These are phyloP conservation scores for Opeltia flavorubescens DNA, from an alignment of 495 filamentous ascomycete species.

Conservation along the genomic window DNA sequence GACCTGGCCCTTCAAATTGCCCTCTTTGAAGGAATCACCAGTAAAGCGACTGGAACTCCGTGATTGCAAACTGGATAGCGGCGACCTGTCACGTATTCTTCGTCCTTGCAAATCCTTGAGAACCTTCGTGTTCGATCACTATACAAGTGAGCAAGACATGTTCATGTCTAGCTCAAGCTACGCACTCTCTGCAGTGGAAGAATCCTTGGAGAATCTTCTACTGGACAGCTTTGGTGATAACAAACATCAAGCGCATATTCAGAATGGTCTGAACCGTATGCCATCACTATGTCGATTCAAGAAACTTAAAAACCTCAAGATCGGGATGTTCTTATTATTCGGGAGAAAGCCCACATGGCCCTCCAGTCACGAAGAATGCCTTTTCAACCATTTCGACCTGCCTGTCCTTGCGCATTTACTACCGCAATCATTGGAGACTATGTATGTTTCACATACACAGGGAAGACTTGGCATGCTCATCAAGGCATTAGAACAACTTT, in stretches of 20 bases:
- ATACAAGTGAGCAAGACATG: background rate
- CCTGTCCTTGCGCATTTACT: background rate
- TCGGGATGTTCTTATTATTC: background rate
- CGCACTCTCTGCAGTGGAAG: background rate
- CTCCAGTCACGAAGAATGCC: background rate
- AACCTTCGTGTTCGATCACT: background rate
- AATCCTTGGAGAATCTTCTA: background rate
- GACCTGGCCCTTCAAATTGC: background rate
- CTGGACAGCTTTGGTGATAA: background rate
- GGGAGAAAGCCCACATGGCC: too few species aligned
- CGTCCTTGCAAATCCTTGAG: background rate
- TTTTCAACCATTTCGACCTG: background rate
- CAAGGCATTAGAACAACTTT: background rate
- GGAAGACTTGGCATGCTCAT: background rate
- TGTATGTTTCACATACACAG: background rate
- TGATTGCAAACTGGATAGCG: background rate
- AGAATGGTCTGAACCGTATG: background rate
- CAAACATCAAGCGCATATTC: background rate
- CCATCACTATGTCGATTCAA: background rate
- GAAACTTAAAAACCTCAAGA: background rate
- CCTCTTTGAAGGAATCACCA: background rate
- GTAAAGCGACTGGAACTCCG: background rate
- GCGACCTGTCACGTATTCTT: background rate
- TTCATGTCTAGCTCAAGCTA: too few species aligned
- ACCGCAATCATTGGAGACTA: background rate